Percentiles rank a stretch among this genome's conserved stretches.
Conservation (phyloP, 495 filamentous ascomycete genomes). For the Daldinia caldariorum region DNA sequence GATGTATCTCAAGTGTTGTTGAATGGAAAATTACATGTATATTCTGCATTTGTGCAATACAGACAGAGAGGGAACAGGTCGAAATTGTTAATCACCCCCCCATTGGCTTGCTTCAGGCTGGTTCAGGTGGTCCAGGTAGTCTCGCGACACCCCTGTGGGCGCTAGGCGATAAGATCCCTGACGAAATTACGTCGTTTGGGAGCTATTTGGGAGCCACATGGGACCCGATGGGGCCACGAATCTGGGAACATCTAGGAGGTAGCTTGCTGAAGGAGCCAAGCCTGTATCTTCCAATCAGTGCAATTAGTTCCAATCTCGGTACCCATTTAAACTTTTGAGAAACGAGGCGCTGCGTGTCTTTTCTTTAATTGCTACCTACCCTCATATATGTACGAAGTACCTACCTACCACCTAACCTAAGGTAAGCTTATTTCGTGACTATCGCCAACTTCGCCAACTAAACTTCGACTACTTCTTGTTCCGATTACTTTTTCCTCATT, state of each 20-base stretch:
- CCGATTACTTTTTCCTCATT: constrained; percentile 4
- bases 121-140: neutral
- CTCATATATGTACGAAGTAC: too few relatives aligned
- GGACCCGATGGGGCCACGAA: constrained; percentile 25
- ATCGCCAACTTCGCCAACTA: constrained; percentile 30
- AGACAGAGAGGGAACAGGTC: too few relatives aligned
- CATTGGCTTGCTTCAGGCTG: constrained; percentile 17
- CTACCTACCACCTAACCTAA: too few relatives aligned
- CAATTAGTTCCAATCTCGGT: constrained; percentile 3
- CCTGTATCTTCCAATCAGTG: constrained; percentile 24
- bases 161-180: constrained; percentile 35
- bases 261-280: constrained; percentile 10
- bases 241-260: constrained; percentile 31
- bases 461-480: constrained; percentile 16
- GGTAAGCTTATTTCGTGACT: constrained; percentile 38
- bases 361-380: constrained; percentile 18
- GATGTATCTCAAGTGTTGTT: constrained; percentile 2
- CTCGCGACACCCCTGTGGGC: constrained; percentile 12
- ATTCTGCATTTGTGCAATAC: constrained; percentile 17
- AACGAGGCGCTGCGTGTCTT: constrained; percentile 39
- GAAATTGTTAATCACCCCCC: constrained; percentile 8
- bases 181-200: constrained; percentile 40
- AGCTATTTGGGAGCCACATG: constrained; percentile 10
- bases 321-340: constrained; percentile 35
- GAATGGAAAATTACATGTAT: neutral